Conservation (phyloP, 2,329 filamentous ascomycete genomes). For the Stagonosporopsis tanaceti region DNA sequence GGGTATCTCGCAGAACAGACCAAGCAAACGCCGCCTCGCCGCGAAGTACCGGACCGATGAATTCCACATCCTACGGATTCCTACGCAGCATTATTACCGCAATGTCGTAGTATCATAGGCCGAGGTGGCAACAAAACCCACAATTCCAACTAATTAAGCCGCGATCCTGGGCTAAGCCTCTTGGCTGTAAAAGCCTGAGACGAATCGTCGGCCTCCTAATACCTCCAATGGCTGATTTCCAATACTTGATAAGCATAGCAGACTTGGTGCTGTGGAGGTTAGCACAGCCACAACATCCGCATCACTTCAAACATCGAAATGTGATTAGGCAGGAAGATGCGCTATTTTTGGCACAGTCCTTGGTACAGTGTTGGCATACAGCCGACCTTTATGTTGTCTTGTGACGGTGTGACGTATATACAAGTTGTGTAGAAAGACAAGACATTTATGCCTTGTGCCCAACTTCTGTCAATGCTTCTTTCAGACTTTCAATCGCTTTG, state of each 20-base stretch:
- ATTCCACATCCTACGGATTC: not conserved
- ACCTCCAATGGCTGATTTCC: not conserved
- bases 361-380: conserved; percentile 4
- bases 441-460: conserved; percentile 62
- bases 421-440: not conserved
- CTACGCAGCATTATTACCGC: not conserved
- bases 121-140: conserved; percentile 17
- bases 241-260: not conserved
- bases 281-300: conserved; percentile 5
- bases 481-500: conserved; percentile 79
- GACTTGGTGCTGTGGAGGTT: not conserved
- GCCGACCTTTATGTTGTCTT: not conserved
- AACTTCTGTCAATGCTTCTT: conserved; percentile 76
- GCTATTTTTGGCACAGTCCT: conserved; percentile 3
- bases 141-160: conserved; percentile 8
- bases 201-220: not conserved
- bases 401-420: conserved; percentile 3
- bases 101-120: conserved; percentile 12
- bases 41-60: not conserved
- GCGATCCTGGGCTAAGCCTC: conserved; percentile 2
- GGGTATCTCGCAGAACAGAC: not conserved
- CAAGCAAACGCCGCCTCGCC: conserved; percentile 15
- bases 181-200: conserved; percentile 4
- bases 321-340: not conserved
- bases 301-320: not conserved